These are phyloP conservation scores for Penicillium crustosum DNA, from an alignment of 2,329 filamentous ascomycete species.

Conservation along the genomic window DNA sequence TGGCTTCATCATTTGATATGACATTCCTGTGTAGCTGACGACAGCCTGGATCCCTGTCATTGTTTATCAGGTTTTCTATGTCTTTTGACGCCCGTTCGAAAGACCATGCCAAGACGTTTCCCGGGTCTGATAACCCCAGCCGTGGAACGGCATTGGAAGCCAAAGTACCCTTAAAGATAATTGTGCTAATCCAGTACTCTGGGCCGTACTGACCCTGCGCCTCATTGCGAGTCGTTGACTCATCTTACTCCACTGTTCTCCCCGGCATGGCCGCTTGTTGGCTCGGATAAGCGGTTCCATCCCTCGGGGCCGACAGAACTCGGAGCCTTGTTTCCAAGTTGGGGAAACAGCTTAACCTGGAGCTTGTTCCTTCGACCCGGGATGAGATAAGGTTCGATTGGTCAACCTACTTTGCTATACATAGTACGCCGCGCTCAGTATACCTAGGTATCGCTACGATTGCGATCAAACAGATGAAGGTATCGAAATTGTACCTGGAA, in stretches of 20 bases:
- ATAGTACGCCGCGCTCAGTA: neutral
- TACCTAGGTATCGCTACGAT: neutral
- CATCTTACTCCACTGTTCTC: slow-evolving; percentile 2
- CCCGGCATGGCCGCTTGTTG: neutral
- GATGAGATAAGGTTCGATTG: neutral
- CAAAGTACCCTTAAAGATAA: neutral
- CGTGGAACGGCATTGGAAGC: neutral
- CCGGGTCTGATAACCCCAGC: neutral
- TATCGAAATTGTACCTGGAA: neutral
- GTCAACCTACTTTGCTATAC: neutral
- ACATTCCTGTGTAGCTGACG: slow-evolving; percentile 1
- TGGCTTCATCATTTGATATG: slow-evolving; percentile 1
- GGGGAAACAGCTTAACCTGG: neutral
- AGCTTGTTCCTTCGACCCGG: neutral
- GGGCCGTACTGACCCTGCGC: neutral
- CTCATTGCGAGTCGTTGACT: slow-evolving; percentile 1
- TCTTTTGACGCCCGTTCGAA: neutral
- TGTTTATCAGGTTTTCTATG: neutral
- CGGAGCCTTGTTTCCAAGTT: neutral
- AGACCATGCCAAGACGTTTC: neutral
- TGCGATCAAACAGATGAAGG: neutral
- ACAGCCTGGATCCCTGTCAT: neutral
- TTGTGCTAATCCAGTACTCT: neutral
- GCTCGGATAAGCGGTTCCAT: slow-evolving; percentile 1
- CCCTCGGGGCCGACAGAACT: neutral